phyloP scores from a whole-genome alignment of 306 rosid genomes.

The Abrus precatorius region DNA sequence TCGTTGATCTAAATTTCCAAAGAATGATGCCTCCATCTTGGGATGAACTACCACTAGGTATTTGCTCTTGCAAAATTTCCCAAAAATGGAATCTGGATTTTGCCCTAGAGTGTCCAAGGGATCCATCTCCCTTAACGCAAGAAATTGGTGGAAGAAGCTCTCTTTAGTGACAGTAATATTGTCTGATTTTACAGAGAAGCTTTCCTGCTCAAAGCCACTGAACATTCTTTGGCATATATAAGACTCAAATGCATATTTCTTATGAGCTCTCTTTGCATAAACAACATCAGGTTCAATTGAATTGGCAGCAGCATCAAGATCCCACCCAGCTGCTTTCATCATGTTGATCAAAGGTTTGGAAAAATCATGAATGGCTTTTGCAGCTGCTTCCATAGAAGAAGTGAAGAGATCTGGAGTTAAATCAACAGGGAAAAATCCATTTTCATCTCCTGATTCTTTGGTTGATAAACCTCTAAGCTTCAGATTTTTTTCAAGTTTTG shows the following conservation, averaged over 20 bases:
- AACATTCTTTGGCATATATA: conserved; percentile 97
- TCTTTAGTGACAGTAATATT: conserved; percentile 62
- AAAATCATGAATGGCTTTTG: conserved; percentile 94
- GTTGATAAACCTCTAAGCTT: conserved; percentile 92
- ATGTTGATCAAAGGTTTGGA: conserved; percentile 97
- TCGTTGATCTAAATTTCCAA: conserved; percentile 93
- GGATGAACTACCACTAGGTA: conserved; percentile 91
- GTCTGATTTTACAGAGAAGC: conserved; percentile 72
- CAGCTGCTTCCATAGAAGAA: conserved; percentile 83
- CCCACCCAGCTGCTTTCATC: conserved; percentile 99
- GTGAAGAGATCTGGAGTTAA: conserved; percentile 87
- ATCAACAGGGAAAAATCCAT: conserved; percentile 78
- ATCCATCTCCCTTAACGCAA: conserved; percentile 88
- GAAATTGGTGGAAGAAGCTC: conserved; percentile 88
- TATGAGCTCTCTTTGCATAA: conserved; percentile 97
- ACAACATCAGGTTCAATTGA: conserved; percentile 83
- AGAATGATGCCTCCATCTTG: conserved; percentile 97
- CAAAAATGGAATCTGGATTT: conserved; percentile 90
- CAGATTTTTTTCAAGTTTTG: conserved; percentile 88
- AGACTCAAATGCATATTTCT: conserved; percentile 98
- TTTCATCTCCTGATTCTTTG: conserved; percentile 85
- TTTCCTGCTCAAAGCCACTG: conserved; percentile 91
- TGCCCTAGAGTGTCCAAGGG: conserved; percentile 95
- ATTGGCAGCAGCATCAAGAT: conserved; percentile 97
- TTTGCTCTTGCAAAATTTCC: conserved; percentile 92